A percentile compares a stretch with the other conserved stretches of the same genome.
Conservation (phyloP, 2,329 filamentous ascomycete genomes). For the Paecilomyces formosus region DNA sequence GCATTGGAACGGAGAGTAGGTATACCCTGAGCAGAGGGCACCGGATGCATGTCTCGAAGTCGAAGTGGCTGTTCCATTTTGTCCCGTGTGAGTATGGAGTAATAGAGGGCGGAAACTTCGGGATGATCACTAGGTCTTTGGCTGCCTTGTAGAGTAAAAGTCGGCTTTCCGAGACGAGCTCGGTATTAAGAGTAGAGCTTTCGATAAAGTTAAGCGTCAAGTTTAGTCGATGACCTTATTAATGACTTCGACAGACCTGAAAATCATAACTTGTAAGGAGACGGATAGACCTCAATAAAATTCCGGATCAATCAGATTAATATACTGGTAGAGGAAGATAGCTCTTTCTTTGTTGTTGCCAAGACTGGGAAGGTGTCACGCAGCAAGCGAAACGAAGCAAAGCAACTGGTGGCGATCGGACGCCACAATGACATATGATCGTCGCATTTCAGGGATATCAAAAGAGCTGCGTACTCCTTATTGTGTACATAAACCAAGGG, state of each 20-base stretch:
- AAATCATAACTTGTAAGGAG: not conserved
- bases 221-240: not conserved
- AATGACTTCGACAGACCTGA: not conserved
- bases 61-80: not conserved
- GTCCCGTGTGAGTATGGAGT: not conserved
- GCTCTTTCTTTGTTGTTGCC: not conserved
- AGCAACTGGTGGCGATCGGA: not conserved
- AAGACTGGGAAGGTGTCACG: not conserved
- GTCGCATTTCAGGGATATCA: not conserved
- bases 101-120: not conserved
- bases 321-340: not conserved
- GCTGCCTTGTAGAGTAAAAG: not conserved
- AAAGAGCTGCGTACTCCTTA: too few species aligned
- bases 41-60: not conserved
- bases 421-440: not conserved
- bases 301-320: not conserved
- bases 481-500: not conserved
- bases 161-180: not conserved
- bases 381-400: not conserved
- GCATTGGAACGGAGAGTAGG: not conserved
- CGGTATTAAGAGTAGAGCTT: not conserved
- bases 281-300: not conserved
- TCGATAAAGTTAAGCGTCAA: not conserved
- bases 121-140: not conserved
- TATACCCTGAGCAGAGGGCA: not conserved